Evolutionary conservation across 2,329 filamentous ascomycete genomes (phyloP).

Genomic region (Madurella fahalii): DNA sequence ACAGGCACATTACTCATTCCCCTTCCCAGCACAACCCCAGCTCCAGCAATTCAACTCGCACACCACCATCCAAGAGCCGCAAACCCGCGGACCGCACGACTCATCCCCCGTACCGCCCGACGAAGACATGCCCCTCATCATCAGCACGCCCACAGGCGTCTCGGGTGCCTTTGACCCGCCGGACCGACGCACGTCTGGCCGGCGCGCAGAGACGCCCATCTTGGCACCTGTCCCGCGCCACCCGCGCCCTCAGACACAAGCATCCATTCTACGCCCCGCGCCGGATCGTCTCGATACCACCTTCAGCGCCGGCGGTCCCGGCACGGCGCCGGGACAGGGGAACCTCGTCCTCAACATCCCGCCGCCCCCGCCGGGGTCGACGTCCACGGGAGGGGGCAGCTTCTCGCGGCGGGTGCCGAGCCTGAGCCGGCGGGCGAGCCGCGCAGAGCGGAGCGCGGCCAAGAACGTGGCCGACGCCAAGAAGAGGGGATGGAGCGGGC

Average conservation of each 20-base stretch:
- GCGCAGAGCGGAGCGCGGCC: conserved; percentile 56
- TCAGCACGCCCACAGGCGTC: conserved; percentile 56
- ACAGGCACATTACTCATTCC: conserved; percentile 24
- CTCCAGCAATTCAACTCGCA: conserved; percentile 13
- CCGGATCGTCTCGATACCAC: conserved; percentile 51
- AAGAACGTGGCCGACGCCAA: conserved; percentile 61
- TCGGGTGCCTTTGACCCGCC: conserved; percentile 50
- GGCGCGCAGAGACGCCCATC: conserved; percentile 42
- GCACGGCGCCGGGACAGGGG: no score
- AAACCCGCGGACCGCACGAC: conserved; percentile 24
- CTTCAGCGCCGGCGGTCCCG: conserved; percentile 5
- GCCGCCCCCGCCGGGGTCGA: conserved; percentile 29
- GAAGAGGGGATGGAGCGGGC: conserved; percentile 51
- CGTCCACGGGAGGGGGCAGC: conserved; percentile 28
- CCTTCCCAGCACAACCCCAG: conserved; percentile 3
- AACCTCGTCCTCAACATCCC: conserved; percentile 4
- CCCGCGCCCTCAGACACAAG: conserved; percentile 38
- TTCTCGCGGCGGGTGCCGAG: conserved; percentile 38
- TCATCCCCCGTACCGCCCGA: conserved; percentile 25
- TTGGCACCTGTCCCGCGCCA: conserved; percentile 52
- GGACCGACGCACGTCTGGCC: conserved; percentile 31
- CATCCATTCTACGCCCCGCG: conserved; percentile 39
- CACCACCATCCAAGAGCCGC: conserved; percentile 16
- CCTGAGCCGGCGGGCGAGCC: conserved; percentile 47
- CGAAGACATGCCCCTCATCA: conserved; percentile 54